Conservation (phyloP, 331 rosid genomes). For the Quercus lobata region DNA sequence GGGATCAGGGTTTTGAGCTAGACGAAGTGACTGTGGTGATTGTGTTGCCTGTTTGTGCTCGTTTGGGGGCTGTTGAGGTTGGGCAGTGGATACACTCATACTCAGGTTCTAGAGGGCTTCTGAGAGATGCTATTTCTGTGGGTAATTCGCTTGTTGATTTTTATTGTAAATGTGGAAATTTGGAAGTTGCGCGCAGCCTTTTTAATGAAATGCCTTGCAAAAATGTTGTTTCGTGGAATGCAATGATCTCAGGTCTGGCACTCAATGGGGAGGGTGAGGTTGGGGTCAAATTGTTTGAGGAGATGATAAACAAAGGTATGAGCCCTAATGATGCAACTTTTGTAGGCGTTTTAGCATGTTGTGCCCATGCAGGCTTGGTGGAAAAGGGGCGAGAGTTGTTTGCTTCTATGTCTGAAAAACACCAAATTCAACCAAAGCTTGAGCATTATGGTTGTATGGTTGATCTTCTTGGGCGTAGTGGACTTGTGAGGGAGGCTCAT, state of each 20-base stretch:
- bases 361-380: constrained; percentile 57
- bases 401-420: constrained; percentile 33
- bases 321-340: constrained; percentile 51
- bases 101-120: constrained; percentile 24
- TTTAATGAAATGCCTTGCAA: constrained; percentile 41
- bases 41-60: constrained; percentile 51
- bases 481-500: constrained; percentile 42
- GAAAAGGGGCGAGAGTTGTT: constrained; percentile 53
- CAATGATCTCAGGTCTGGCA: constrained; percentile 58
- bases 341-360: constrained; percentile 48
- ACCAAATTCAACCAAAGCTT: constrained; percentile 37
- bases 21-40: constrained; percentile 57
- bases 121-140: constrained; percentile 22
- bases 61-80: constrained; percentile 45
- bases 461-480: constrained; percentile 65
- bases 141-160: constrained; percentile 60
- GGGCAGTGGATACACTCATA: constrained; percentile 48
- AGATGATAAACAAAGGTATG: constrained; percentile 36
- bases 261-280: constrained; percentile 55
- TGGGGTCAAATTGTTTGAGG: constrained; percentile 46
- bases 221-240: constrained; percentile 60
- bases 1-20: constrained; percentile 39
- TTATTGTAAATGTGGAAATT: constrained; percentile 52
- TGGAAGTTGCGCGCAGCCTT: constrained; percentile 31
- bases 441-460: constrained; percentile 68